Percentiles rank a stretch among this genome's conserved stretches.
phyloP scores from a whole-genome alignment of 2,329 filamentous ascomycete genomes.

The Akanthomyces muscarius region DNA sequence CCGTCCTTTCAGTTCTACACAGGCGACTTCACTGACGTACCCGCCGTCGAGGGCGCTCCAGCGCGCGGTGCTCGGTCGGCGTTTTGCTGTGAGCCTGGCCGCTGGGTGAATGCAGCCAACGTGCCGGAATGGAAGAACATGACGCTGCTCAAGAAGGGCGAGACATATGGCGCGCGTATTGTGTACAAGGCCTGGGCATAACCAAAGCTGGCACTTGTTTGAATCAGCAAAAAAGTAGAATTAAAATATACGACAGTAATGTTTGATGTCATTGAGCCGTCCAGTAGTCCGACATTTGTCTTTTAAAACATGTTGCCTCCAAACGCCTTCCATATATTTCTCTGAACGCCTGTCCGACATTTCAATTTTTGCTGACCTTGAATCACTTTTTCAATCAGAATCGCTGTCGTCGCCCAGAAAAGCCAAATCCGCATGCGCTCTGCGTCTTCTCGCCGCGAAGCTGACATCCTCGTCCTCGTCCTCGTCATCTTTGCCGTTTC shows the following conservation, averaged over 20 bases:
- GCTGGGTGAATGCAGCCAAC: constrained; percentile 87
- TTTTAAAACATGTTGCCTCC: not conserved
- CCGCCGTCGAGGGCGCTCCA: constrained; percentile 57
- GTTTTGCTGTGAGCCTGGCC: constrained; percentile 88
- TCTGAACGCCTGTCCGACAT: constrained; percentile 5
- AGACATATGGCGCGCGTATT: constrained; percentile 75
- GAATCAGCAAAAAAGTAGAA: not conserved
- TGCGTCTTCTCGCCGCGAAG: constrained; percentile 43
- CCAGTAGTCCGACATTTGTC: not conserved
- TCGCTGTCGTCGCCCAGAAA: constrained; percentile 70
- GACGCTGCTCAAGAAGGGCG: constrained; percentile 77
- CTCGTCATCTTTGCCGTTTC: constrained; percentile 28
- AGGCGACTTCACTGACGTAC: constrained; percentile 77
- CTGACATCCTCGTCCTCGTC: constrained; percentile 30
- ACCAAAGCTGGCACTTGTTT: not conserved
- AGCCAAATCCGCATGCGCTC: constrained; percentile 51
- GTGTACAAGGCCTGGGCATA: constrained; percentile 82
- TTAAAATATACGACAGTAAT: constrained; percentile 1
- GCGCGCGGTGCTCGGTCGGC: constrained; percentile 66
- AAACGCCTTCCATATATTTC: constrained; percentile 8
- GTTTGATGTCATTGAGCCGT: not conserved
- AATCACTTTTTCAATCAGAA: constrained; percentile 41
- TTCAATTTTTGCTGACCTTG: not conserved
- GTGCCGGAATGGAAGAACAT: constrained; percentile 73
- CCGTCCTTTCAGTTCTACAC: constrained; percentile 98